Conservation (phyloP, 805 yeast species). For the Zygosaccharomyces bisporus region DNA sequence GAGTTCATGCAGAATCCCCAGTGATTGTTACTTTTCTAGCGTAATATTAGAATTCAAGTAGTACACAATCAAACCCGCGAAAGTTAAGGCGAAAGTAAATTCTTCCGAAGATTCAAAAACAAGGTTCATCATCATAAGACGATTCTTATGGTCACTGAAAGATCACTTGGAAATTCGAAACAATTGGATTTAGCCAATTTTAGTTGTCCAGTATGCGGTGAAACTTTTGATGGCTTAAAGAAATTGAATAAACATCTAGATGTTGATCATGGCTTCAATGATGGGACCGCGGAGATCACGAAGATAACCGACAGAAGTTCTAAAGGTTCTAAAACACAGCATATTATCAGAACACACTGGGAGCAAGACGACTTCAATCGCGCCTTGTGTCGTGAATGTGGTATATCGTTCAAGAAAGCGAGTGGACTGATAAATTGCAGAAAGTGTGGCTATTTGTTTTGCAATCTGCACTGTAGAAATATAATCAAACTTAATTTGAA, state of each 20-base stretch:
- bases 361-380: slow-evolving; percentile 14
- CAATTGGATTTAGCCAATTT: neutral
- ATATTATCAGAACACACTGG: slow-evolving; percentile 37
- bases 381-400: slow-evolving; percentile 38
- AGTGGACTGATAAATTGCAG: slow-evolving; percentile 56
- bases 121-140: neutral
- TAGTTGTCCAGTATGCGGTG: slow-evolving; percentile 69
- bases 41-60: neutral
- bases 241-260: slow-evolving; percentile 72
- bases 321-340: slow-evolving; percentile 39
- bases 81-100: neutral
- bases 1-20: slow-evolving; percentile 4
- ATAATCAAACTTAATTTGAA: slow-evolving; percentile 47
- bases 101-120: neutral
- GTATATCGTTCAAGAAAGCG: slow-evolving; percentile 54
- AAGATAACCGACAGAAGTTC: slow-evolving; percentile 24
- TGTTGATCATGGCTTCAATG: slow-evolving; percentile 50
- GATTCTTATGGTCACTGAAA: neutral
- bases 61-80: neutral
- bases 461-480: slow-evolving; percentile 59
- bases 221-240: slow-evolving; percentile 48
- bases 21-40: neutral
- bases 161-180: neutral
- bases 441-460: slow-evolving; percentile 68
- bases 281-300: slow-evolving; percentile 9